Evolutionary conservation across 108 stramenopile species (phyloP), one percentile per base, ranked within the genome.

Genomic region (Bacterosira constricta): DNA sequence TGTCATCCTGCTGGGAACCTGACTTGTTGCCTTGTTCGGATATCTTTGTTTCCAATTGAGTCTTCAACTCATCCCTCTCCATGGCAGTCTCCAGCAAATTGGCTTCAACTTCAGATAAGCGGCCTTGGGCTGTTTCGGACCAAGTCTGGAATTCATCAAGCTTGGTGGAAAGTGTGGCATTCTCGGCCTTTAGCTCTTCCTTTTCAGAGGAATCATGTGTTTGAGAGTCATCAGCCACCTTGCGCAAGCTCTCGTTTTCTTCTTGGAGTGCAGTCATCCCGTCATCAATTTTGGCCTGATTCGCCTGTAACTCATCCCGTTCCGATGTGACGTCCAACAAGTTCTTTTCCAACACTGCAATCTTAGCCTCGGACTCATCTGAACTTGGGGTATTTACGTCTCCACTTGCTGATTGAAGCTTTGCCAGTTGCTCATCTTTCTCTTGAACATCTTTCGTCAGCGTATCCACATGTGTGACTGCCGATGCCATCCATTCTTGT

Each of bases 401-500:
- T 6, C 50, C 12, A 44, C 30, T 50, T 72, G 39, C 42, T 74
- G 37, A 26, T 45, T 37, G 64, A 38, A 10, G 0, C 12, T 55
- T 38, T 25, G 27, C 27, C 17, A 77, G 13, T 65, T 77, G 47
- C 23, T 29, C 46, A 57, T 53, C 51, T 52, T 64, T 76, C 44
- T 63, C 61, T 18, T 71, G 57, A 26, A 86, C 71, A 55, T 89
- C 75, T 21, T 69, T 68, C 41, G 75, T 69, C 15, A 88, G 79
- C 30, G 64, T 44, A 27, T 86, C 63, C 23, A 89, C 77, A 37
- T 88, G 91, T 46, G 83, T 77, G 30, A 88, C 84, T 46, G 91
- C 88, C 32, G 86, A 86, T n/a, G 66, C 84, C 85, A 92, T 89
- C 88, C 88, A 88, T 65, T 86, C 85, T 61, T 92, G 85, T 15